Evolutionary conservation across 345 rosid genomes (phyloP).

Genomic region (Hypericum perforatum): DNA sequence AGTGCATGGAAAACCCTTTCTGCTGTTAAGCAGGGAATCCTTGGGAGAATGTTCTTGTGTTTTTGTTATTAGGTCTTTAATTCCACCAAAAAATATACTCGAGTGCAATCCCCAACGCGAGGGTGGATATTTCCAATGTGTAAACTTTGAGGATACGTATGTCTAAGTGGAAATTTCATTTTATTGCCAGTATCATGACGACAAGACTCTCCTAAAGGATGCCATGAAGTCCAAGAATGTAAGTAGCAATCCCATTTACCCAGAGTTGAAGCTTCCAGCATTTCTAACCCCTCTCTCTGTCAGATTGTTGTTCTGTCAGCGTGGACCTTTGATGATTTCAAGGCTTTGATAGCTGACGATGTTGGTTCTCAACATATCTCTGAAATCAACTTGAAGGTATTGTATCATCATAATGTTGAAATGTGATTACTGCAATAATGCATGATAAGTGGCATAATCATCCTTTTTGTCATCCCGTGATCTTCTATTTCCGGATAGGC

Average conservation of each 20-base stretch:
- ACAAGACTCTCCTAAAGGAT: constrained; percentile 66
- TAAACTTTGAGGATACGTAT: background rate
- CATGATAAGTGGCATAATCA: too few species aligned
- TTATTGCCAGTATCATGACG: constrained; percentile 65
- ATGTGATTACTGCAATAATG: too few species aligned
- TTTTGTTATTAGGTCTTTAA: too few species aligned
- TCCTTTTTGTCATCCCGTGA: too few species aligned
- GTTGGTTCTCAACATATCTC: constrained; percentile 43
- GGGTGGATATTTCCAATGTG: too few species aligned
- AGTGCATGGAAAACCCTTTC: constrained; percentile 4
- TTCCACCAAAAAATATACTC: too few species aligned
- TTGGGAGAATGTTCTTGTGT: too few species aligned
- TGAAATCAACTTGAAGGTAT: constrained; percentile 72
- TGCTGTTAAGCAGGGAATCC: background rate
- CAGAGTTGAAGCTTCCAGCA: constrained; percentile 1
- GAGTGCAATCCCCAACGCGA: too few species aligned
- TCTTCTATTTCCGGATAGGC: too few species aligned
- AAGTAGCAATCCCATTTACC: constrained; percentile 11
- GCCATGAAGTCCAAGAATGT: constrained; percentile 73
- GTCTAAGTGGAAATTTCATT: background rate
- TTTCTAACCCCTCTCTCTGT: constrained; percentile 11
- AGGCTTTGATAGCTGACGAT: constrained; percentile 47
- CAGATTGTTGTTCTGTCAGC: constrained; percentile 49
- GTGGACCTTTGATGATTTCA: constrained; percentile 75
- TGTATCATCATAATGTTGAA: background rate